phyloP scores from a whole-genome alignment of 225 moss, liverwort and hornwort genomes.

The Rhytidiadelphus loreus region DNA sequence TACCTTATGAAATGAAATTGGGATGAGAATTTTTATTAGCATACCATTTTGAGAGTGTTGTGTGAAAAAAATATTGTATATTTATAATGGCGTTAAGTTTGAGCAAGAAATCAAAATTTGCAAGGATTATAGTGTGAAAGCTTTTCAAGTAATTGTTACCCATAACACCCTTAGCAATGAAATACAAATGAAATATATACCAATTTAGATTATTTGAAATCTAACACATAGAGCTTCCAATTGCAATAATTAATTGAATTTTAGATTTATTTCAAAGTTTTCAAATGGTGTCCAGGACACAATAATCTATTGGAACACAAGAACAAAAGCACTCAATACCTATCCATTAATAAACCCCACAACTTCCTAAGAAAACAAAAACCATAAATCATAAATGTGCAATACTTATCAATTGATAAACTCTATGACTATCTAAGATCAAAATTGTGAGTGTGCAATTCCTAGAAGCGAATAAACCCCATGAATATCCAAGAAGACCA shows the following conservation, averaged over 20 bases:
- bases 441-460: too few relatives aligned
- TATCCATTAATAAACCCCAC: not conserved
- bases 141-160: not conserved
- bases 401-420: too few relatives aligned
- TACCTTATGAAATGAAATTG: not conserved
- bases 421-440: too few relatives aligned
- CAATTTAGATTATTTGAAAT: not conserved
- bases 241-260: not conserved
- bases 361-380: not conserved
- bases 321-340: rapidly evolving
- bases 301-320: not conserved
- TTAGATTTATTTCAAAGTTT: not conserved
- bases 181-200: not conserved
- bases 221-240: not conserved
- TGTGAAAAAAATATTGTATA: not conserved
- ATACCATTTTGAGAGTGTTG: not conserved
- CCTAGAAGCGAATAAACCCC: too few relatives aligned
- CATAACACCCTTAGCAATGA: not conserved
- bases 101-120: not conserved
- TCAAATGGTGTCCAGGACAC: rapidly evolving
- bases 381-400: rapidly evolving
- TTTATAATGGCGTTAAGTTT: not conserved
- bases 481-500: too few relatives aligned
- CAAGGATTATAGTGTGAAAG: not conserved
- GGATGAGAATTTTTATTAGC: too few relatives aligned